Base-by-base conservation (phyloP, 2,329 filamentous ascomycete genomes). In the Shiraia bambusicola region DNA sequence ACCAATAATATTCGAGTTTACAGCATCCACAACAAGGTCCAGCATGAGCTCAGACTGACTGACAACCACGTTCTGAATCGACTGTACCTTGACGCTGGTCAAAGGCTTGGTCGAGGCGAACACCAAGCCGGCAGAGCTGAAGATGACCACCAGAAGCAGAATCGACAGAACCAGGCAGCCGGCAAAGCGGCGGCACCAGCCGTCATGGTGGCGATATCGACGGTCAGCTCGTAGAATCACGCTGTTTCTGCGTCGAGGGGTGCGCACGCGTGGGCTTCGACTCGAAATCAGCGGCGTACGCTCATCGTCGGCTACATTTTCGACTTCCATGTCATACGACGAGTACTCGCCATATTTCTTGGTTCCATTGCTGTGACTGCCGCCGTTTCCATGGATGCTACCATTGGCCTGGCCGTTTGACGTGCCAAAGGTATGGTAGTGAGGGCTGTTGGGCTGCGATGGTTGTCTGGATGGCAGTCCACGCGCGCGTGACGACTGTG, bases 1-100 rank as follows among this genome's bases (percentile, higher is more conserved):
- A 2, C 89, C 83, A 28, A 97, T 86, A 28, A 96, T 83, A 56
- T 97, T 98, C 1, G 92, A 91, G 64, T 98, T 98, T 56, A 92
- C 78, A 0, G 92, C 93, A 54, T 82, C 82, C 45, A 98, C 88
- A 14, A 88, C 82, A 34, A 98, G 73, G 67, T 98, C 92, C 59
- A 97, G 80, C 82, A 98, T 95, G 29, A 98, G 79, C 65, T 97
- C 91, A 66, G 95, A 88, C 67, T 95, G 88, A 57, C 88, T 95
- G 2, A 91, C 91, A 34, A 97, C 79, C 16, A 98, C 89, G 54
- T 95, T 94, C 57, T 86, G 82, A 53, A 98, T 89, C 50, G 85
- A 84, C 40, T 86, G 75, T 31, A 97, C 81, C 50, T 86, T 77
- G 44, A 97, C 87, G 50, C 87, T 82, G 17, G 82, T 80, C 34